Evolutionary conservation across 1,139 yeast genomes (phyloP).

Genomic region (Candida sanyaensis): DNA sequence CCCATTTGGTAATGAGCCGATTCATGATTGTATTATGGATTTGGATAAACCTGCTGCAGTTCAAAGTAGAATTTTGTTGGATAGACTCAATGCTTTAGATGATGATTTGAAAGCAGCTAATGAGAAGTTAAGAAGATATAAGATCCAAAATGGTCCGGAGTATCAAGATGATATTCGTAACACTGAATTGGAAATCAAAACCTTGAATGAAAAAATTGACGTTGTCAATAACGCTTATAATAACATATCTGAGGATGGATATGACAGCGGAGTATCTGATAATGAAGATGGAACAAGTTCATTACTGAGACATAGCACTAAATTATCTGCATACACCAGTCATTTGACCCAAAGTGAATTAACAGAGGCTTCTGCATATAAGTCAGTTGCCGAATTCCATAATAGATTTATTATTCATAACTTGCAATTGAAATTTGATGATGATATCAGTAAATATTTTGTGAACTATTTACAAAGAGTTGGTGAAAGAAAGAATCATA

Average conservation of each 20-base stretch:
- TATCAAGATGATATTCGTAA: slow-evolving; percentile 29
- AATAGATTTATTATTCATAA: slow-evolving; percentile 82
- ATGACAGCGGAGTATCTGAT: slow-evolving; percentile 4
- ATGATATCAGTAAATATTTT: slow-evolving; percentile 60
- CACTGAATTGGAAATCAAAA: slow-evolving; percentile 20
- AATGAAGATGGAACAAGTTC: slow-evolving; percentile 13
- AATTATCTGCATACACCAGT: slow-evolving; percentile 30
- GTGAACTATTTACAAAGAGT: slow-evolving; percentile 63
- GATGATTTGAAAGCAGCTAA: slow-evolving; percentile 41
- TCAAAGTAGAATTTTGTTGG: slow-evolving; percentile 43
- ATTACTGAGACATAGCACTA: slow-evolving; percentile 11
- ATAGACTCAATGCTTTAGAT: slow-evolving; percentile 45
- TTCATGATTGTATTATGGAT: slow-evolving; percentile 72
- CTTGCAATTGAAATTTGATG: slow-evolving; percentile 79
- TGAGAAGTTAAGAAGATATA: slow-evolving; percentile 29
- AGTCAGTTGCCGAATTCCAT: slow-evolving; percentile 46
- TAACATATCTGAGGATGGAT: slow-evolving; percentile 17
- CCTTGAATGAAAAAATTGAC: slow-evolving; percentile 30
- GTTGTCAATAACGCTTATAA: slow-evolving; percentile 25
- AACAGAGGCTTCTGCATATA: slow-evolving; percentile 14
- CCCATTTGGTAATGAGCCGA: slow-evolving; percentile 69
- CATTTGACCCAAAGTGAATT: slow-evolving; percentile 28
- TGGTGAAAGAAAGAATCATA: slow-evolving; percentile 54
- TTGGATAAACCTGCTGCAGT: slow-evolving; percentile 54
- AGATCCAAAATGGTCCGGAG: slow-evolving; percentile 9